Evolutionary conservation across 2,329 filamentous ascomycete genomes (phyloP).

Genomic region (Dichotomopilus funicola): DNA sequence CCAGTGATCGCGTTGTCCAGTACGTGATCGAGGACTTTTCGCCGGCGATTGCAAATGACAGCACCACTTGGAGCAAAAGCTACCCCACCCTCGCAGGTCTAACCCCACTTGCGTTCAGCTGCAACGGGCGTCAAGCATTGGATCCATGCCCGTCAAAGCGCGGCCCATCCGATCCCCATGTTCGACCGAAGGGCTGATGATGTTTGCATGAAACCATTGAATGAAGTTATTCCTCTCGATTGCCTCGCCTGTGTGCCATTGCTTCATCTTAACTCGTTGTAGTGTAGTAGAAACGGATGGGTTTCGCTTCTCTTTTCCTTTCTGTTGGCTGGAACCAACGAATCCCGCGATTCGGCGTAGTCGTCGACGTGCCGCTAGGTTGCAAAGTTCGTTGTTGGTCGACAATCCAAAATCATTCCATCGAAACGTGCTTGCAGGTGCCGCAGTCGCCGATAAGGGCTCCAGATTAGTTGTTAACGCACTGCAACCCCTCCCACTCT

Average conservation of each 20-base stretch:
- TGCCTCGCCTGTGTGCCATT: background rate
- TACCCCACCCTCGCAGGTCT: background rate
- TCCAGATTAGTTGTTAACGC: no score
- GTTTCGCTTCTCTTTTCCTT: no score
- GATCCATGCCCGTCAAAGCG: no score
- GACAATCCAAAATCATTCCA: background rate
- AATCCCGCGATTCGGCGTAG: no score
- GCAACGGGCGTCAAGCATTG: background rate
- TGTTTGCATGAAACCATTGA: no score
- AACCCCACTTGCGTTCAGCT: conserved; percentile 9
- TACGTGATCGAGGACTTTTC: background rate
- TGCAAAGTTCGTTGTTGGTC: background rate
- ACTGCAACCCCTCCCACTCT: no score
- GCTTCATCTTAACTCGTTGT: background rate
- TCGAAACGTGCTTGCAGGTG: no score
- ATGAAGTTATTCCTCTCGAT: no score
- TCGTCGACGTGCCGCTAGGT: no score
- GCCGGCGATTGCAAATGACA: background rate
- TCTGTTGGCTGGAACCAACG: no score
- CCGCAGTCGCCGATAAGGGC: background rate
- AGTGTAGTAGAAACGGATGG: background rate
- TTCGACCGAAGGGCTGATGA: no score
- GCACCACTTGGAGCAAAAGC: background rate
- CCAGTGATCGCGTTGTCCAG: background rate
- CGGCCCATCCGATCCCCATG: background rate